Evolutionary conservation across 1,139 yeast species (phyloP).

Genomic region (Geotrichum macrosporum): DNA sequence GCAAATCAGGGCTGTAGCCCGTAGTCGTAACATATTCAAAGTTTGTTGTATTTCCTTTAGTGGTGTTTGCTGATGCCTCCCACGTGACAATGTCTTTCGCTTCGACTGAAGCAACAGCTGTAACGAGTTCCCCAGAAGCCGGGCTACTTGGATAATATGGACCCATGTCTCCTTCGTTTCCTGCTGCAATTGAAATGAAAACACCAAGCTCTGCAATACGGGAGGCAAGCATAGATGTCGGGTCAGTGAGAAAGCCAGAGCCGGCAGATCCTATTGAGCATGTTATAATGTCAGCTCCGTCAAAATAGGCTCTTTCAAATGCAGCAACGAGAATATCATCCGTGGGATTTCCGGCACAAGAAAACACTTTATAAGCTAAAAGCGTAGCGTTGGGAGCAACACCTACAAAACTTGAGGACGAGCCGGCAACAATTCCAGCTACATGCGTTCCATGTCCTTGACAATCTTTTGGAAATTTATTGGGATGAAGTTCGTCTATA

Average conservation of each 20-base stretch:
- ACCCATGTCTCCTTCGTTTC: constrained; percentile 22
- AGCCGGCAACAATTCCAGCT: constrained; percentile 27
- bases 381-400: constrained; percentile 29
- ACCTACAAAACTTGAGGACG: constrained; percentile 22
- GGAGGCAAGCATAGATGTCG: constrained; percentile 24
- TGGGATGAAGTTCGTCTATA: constrained; percentile 17
- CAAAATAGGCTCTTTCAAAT: constrained; percentile 25
- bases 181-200: constrained; percentile 28
- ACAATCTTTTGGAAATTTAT: constrained; percentile 26
- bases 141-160: constrained; percentile 21
- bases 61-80: constrained; percentile 4
- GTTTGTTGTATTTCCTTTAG: background rate
- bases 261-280: constrained; percentile 26
- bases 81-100: constrained; percentile 10
- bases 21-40: constrained; percentile 17
- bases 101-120: constrained; percentile 16
- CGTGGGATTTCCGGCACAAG: constrained; percentile 27
- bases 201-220: constrained; percentile 24
- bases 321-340: constrained; percentile 26
- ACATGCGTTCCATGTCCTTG: constrained; percentile 30
- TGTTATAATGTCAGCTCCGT: constrained; percentile 25
- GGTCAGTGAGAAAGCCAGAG: constrained; percentile 23
- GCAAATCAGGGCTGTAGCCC: constrained; percentile 10
- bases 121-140: constrained; percentile 16
- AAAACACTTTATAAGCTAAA: constrained; percentile 27